phyloP scores from a whole-genome alignment of 1,139 yeast species.

The Fermentozyma sake region DNA sequence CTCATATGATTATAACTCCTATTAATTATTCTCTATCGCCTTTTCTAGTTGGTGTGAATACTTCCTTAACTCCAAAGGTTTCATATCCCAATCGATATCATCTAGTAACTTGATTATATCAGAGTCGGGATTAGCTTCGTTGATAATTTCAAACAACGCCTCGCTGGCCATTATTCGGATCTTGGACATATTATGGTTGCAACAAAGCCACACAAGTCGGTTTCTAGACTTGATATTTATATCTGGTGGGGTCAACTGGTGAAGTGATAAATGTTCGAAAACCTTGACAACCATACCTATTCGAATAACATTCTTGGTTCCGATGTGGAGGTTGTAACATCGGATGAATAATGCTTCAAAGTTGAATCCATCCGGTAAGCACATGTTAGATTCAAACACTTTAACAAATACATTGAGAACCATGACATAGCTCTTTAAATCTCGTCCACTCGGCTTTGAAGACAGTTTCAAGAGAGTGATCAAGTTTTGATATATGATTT shows the following conservation, averaged over 20 bases:
- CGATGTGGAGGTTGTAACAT: conserved; percentile 54
- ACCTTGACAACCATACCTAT: conserved; percentile 30
- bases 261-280: conserved; percentile 28
- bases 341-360: conserved; percentile 43
- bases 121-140: conserved; percentile 13
- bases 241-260: conserved; percentile 1
- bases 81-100: conserved; percentile 18
- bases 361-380: conserved; percentile 30
- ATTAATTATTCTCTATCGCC: too few species aligned
- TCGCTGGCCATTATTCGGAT: conserved; percentile 31
- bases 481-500: conserved; percentile 6
- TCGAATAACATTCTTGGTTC: conserved; percentile 34
- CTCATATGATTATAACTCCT: too few species aligned
- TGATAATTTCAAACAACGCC: conserved; percentile 27
- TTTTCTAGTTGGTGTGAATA: too few species aligned
- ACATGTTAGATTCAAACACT: conserved; percentile 34
- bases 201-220: conserved; percentile 27
- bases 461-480: conserved; percentile 16
- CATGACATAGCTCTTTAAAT: conserved; percentile 16
- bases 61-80: background rate
- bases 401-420: conserved; percentile 31
- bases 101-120: too few species aligned
- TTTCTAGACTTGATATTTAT: conserved; percentile 14
- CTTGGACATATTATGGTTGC: conserved; percentile 24
- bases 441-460: conserved; percentile 11